Evolutionary conservation across 1,284 basidiomycete species (phyloP), one percentile per base, ranked within the genome.

Genomic region (Puccinia novopanici): DNA sequence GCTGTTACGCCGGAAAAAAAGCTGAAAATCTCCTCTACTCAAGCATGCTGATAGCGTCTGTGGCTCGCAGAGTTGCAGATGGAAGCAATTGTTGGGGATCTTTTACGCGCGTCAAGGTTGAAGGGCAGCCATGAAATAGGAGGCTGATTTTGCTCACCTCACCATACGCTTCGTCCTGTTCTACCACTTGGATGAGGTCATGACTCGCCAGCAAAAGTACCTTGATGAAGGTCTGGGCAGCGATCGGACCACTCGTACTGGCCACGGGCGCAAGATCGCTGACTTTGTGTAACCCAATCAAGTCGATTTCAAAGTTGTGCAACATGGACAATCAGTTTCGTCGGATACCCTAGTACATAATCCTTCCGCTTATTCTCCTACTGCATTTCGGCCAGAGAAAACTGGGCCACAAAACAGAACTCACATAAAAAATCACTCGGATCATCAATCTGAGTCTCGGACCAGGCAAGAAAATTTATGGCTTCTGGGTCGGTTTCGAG

Each of bases 151-250:
- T 67, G 24, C 71, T 73, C 54, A 81, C 79, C 59, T 81, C 79
- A 37, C 79, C 79, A 68, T 81, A 81, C 17, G 79, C 48, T 37
- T 81, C 79, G 40, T 81, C 79, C 37, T 81, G 79, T 70, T 81
- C 79, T 15, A 81, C 67, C 17, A 81, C 72, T 75, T 65, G 3
- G 27, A 75, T 63, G 13, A 75, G 59, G 37, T 75, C 45, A 13
- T 75, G 30, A 22, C 55, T 67, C 5, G 79, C 71, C 30, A 81
- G 52, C 8, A 71, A 81, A n/a, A 81, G 61, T 40, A 81, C 37
- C 48, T 81, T 81, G 40, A 65, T 63, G 52, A 81, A 81, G 1
- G 79, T 48, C 67, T 81, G 79, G 15, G 79, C 72, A 24, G 79
- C 79, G 37, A 81, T 52, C 42, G 57, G 59, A 65, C 71, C 37